A percentile compares a stretch with the other conserved stretches of the same genome.
phyloP scores from a whole-genome alignment of 352 stramenopile genomes.

The Aphanomyces cochlioides region DNA sequence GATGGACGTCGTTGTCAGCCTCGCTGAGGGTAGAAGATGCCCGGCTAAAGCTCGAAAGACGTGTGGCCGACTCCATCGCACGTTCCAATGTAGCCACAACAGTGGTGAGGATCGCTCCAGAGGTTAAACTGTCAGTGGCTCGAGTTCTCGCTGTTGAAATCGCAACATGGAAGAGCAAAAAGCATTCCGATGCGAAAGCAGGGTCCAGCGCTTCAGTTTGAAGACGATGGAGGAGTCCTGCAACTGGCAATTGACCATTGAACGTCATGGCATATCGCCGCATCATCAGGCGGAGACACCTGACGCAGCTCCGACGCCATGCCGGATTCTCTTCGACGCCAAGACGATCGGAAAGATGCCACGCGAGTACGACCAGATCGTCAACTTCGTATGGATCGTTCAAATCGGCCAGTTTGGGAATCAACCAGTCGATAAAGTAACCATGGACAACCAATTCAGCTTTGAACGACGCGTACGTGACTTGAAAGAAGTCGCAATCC shows the following conservation, averaged over 20 bases:
- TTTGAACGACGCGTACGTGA: slow-evolving; percentile 69
- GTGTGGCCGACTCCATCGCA: not conserved
- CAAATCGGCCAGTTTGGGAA: slow-evolving; percentile 61
- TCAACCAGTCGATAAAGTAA: slow-evolving; percentile 76
- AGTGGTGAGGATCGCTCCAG: slow-evolving; percentile 41
- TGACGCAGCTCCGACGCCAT: slow-evolving; percentile 56
- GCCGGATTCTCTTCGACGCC: slow-evolving; percentile 55
- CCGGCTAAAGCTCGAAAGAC: slow-evolving; percentile 48
- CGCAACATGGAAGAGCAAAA: slow-evolving; percentile 66
- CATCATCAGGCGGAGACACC: slow-evolving; percentile 65
- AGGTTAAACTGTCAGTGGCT: slow-evolving; percentile 60
- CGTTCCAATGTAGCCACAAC: slow-evolving; percentile 50
- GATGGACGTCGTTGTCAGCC: slow-evolving; percentile 31
- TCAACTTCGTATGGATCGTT: slow-evolving; percentile 55
- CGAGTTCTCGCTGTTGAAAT: slow-evolving; percentile 64
- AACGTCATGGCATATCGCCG: slow-evolving; percentile 76
- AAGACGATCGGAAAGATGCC: slow-evolving; percentile 74
- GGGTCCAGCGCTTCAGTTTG: slow-evolving; percentile 37
- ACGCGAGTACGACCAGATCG: slow-evolving; percentile 69
- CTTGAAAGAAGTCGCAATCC: slow-evolving; percentile 80
- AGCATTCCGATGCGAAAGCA: slow-evolving; percentile 66
- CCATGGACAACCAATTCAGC: slow-evolving; percentile 71
- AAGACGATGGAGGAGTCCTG: slow-evolving; percentile 56
- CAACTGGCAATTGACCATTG: slow-evolving; percentile 63
- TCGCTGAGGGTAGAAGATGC: slow-evolving; percentile 40